These are phyloP conservation scores for Saturnispora diversa DNA, from an alignment of 805 yeast species.

Conservation along the genomic window DNA sequence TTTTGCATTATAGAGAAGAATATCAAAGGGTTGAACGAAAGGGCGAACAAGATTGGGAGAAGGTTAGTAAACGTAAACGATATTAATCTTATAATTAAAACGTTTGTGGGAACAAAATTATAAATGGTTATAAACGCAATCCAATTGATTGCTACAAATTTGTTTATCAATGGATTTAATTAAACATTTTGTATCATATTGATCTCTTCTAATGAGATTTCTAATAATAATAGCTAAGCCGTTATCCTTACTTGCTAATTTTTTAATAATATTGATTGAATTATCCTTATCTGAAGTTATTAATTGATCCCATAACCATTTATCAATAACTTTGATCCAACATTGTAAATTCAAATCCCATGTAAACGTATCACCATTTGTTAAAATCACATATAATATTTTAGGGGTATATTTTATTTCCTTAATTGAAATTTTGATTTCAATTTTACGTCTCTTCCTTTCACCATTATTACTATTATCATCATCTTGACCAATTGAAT, in stretches of 20 bases:
- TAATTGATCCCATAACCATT: constrained; percentile 20
- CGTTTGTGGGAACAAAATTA: constrained; percentile 5
- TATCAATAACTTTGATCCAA: constrained; percentile 45
- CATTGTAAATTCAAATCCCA: constrained; percentile 35
- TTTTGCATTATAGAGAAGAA: constrained; percentile 84
- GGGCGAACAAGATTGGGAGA: constrained; percentile 54
- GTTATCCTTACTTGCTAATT: neutral
- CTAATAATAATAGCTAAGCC: constrained; percentile 2
- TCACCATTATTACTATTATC: too few relatives aligned
- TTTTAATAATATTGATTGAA: neutral
- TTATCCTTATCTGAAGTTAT: neutral
- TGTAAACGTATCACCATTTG: constrained; percentile 21
- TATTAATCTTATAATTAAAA: constrained; percentile 1
- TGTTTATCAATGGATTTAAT: neutral
- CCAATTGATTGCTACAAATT: constrained; percentile 1
- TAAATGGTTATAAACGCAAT: constrained; percentile 9
- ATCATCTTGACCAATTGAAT: constrained; percentile 16
- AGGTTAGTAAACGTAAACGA: constrained; percentile 19
- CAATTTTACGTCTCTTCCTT: constrained; percentile 21
- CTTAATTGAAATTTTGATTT: constrained; percentile 16
- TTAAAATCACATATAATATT: neutral
- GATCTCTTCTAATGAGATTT: neutral
- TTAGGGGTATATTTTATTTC: neutral
- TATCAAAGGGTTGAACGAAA: constrained; percentile 39
- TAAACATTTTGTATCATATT: neutral